Base-by-base conservation (phyloP, 495 filamentous ascomycete species). In the Podospora australis region DNA sequence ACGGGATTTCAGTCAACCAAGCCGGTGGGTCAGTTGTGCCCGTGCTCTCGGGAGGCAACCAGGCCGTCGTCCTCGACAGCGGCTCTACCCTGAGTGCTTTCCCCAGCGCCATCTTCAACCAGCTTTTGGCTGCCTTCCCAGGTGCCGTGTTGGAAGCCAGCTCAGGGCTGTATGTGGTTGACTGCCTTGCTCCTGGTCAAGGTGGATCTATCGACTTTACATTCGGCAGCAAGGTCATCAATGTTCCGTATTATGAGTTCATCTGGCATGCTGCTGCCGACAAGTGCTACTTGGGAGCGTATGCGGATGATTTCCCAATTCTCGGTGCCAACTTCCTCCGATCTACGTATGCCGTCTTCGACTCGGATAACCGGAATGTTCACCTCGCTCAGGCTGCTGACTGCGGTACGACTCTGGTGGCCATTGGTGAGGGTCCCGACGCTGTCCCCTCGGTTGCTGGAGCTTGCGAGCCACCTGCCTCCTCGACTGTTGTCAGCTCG, bases 321-420 rank as follows among this genome's bases (percentile, higher is more conserved):
- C 73, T 98, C 22, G 92, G 92, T n/a, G 91, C 96, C 61, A 96
- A 91, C 1, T 96, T 96, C 71, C 71, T 98, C 7, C 81, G 92
- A 49, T 85, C 84, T 14, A 88, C 90, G 0, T 98, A 96, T 56
- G 87, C 94, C n/a, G 92, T 97, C 0, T 97, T 91, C 61, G 91
- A 97, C 56, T 71, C 94, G 6, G 75, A 74, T 22, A 95, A 94
- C 67, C 84, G 90, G 59, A 73, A 89, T 65, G 86, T 96, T 48
- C 84, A 79, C n/a, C 64, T 98, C 19, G 92, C 86, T 10, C 87
- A 89, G 57, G 60, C 59, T 20, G 54, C 24, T 1, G 46, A 63
- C 42, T 65, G 59, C 53, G 62, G 62, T 3, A 44, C 48, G 23
- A 44, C 60, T 9, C 50, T 65, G 4, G 57, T 63, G 0, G 48